Evolutionary conservation across 1,139 yeast species (phyloP).

Genomic region (Debaryomyces psychrophilus): DNA sequence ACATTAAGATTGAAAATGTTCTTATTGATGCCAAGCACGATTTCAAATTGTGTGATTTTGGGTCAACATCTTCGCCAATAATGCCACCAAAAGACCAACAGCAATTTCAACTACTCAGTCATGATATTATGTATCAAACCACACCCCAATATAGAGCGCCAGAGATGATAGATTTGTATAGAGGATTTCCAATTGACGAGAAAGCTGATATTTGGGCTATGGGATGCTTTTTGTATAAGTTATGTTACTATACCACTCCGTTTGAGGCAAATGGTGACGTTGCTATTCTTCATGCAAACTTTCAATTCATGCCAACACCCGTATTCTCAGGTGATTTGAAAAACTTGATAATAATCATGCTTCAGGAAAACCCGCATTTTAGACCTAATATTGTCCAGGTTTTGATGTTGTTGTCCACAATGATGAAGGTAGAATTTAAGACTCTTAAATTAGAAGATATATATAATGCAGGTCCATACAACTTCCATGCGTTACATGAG

Average conservation of each 20-base stretch:
- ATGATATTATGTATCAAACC: constrained; percentile 73
- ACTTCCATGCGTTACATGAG: constrained; percentile 50
- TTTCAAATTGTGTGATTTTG: constrained; percentile 78
- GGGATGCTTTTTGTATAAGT: constrained; percentile 74
- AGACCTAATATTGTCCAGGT: constrained; percentile 88
- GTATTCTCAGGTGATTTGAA: constrained; percentile 63
- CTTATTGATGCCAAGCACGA: constrained; percentile 57
- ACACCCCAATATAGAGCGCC: constrained; percentile 85
- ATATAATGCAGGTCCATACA: constrained; percentile 43
- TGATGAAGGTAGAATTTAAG: constrained; percentile 35
- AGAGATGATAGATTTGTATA: constrained; percentile 75
- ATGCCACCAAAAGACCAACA: constrained; percentile 68
- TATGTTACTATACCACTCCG: constrained; percentile 81
- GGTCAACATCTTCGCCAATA: constrained; percentile 65
- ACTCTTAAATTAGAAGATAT: constrained; percentile 38
- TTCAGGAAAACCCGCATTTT: constrained; percentile 75
- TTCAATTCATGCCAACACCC: constrained; percentile 60
- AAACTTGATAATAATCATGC: constrained; percentile 75
- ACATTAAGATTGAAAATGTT: constrained; percentile 79
- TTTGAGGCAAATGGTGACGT: constrained; percentile 75
- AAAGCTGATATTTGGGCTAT: constrained; percentile 85
- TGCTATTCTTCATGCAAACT: constrained; percentile 70
- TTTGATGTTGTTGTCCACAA: constrained; percentile 38
- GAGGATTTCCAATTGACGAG: constrained; percentile 70
- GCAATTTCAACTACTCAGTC: constrained; percentile 60